Conservation (phyloP, 176 grass and related monocot genomes). For the Cenchrus fungigraminus region DNA sequence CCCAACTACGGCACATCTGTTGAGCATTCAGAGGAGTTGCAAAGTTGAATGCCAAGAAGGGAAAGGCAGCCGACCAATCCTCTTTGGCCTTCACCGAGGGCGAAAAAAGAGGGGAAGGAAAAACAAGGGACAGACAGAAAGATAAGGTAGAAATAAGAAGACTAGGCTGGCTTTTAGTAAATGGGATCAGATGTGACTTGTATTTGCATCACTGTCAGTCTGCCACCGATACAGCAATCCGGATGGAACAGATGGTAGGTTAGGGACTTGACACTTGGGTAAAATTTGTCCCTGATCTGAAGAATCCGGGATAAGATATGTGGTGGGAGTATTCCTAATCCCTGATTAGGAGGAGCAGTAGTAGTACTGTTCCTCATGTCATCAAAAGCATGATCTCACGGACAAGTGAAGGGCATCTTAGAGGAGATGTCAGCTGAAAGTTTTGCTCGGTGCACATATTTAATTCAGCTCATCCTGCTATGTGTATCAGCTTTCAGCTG, state of each 20-base stretch:
- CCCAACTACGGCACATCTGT: slow-evolving; percentile 19
- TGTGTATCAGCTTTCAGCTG: background rate
- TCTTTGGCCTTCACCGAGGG: background rate
- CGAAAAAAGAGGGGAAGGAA: background rate
- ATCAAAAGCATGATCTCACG: slow-evolving; percentile 35
- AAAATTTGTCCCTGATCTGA: slow-evolving; percentile 13
- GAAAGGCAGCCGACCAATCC: slow-evolving; percentile 7
- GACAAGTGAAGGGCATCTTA: slow-evolving; percentile 19
- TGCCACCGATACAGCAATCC: background rate
- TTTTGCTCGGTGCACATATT: slow-evolving; percentile 17
- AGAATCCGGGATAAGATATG: slow-evolving; percentile 40
- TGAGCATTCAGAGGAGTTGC: slow-evolving; percentile 11
- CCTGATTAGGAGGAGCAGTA: slow-evolving; percentile 15
- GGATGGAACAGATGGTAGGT: slow-evolving; percentile 39
- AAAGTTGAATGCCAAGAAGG: slow-evolving; percentile 26
- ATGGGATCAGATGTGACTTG: slow-evolving; percentile 42
- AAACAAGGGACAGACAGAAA: background rate
- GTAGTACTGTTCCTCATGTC: slow-evolving; percentile 43
- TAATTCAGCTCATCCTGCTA: background rate
- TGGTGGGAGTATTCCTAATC: background rate
- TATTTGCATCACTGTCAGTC: slow-evolving; percentile 13
- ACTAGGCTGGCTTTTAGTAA: slow-evolving; percentile 8
- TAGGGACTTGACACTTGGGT: slow-evolving; percentile 35
- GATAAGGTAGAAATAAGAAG: slow-evolving; percentile 31
- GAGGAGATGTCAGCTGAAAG: background rate